Percentiles rank a stretch among this genome's conserved stretches.
Conservation (phyloP, 2,329 filamentous ascomycete species). For the Trichoderma sp. region DNA sequence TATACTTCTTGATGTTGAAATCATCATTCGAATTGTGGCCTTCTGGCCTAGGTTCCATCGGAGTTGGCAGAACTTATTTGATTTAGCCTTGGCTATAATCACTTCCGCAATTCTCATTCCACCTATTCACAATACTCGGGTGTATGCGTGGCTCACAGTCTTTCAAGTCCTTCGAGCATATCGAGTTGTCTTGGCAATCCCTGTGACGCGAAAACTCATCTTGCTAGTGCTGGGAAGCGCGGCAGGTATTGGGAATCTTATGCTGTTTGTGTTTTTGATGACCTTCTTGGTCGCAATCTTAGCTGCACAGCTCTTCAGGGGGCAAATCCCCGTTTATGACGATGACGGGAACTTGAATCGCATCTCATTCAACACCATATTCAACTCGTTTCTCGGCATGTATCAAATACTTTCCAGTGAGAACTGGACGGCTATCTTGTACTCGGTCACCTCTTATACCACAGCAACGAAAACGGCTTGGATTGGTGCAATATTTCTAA, state of each 20-base stretch:
- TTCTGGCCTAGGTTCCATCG: constrained; percentile 81
- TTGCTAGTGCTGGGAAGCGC: constrained; percentile 86
- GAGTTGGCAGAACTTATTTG: constrained; percentile 72
- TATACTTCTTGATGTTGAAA: constrained; percentile 75
- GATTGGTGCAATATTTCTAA: constrained; percentile 88
- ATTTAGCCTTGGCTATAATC: constrained; percentile 74
- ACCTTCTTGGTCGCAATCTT: constrained; percentile 94
- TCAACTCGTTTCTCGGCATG: constrained; percentile 95
- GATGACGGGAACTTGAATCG: constrained; percentile 63
- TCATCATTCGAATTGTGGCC: constrained; percentile 70
- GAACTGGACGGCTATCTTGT: constrained; percentile 89
- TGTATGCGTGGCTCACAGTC: constrained; percentile 84
- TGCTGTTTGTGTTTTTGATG: constrained; percentile 93
- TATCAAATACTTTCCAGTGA: constrained; percentile 96
- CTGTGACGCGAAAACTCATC: constrained; percentile 84
- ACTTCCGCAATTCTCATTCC: constrained; percentile 87
- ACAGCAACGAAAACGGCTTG: constrained; percentile 70
- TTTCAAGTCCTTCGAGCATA: constrained; percentile 94
- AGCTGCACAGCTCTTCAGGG: constrained; percentile 87
- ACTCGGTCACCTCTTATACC: constrained; percentile 72
- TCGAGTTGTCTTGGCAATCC: constrained; percentile 83
- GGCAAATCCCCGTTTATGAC: constrained; percentile 65
- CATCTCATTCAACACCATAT: constrained; percentile 85
- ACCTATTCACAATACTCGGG: constrained; percentile 67
- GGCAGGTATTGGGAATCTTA: constrained; percentile 86